These are phyloP conservation scores for Rhodotorula glutinis DNA, from an alignment of 1,284 basidiomycete genomes.

Conservation along the genomic window DNA sequence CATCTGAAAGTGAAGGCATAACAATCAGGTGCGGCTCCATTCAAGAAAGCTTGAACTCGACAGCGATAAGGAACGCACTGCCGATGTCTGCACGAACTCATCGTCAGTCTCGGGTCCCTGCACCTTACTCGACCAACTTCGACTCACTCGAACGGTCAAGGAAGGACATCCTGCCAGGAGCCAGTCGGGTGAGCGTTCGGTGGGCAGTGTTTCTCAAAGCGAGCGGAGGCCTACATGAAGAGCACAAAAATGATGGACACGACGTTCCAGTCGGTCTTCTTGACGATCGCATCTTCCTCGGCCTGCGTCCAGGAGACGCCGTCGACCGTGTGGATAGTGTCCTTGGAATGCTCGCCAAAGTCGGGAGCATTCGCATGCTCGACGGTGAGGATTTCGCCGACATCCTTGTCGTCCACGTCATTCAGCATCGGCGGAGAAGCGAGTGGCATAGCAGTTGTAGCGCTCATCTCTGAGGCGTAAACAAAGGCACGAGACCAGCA, in stretches of 20 bases:
- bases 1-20: slow-evolving; percentile 12
- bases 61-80: too few relatives aligned
- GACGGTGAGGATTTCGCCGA: not conserved
- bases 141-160: slow-evolving; percentile 25
- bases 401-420: not conserved
- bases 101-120: not conserved
- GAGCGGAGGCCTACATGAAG: slow-evolving; percentile 1
- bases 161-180: slow-evolving; percentile 10
- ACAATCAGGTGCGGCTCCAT: too few relatives aligned
- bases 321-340: not conserved
- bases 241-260: slow-evolving; percentile 12
- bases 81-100: slow-evolving; percentile 13
- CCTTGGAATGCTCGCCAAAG: too few relatives aligned
- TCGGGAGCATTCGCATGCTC: not conserved
- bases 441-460: not conserved
- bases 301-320: slow-evolving; percentile 3
- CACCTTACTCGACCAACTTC: too few relatives aligned
- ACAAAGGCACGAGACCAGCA: too few relatives aligned
- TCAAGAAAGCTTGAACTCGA: too few relatives aligned
- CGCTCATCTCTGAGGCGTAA: not conserved
- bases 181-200: not conserved
- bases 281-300: slow-evolving; percentile 11
- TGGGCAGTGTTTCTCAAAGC: not conserved
- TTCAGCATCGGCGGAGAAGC: not conserved
- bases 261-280: slow-evolving; percentile 8